These are phyloP conservation scores for Erythrobasidium yunnanense DNA, from an alignment of 768 basidiomycete species.

Conservation along the genomic window DNA sequence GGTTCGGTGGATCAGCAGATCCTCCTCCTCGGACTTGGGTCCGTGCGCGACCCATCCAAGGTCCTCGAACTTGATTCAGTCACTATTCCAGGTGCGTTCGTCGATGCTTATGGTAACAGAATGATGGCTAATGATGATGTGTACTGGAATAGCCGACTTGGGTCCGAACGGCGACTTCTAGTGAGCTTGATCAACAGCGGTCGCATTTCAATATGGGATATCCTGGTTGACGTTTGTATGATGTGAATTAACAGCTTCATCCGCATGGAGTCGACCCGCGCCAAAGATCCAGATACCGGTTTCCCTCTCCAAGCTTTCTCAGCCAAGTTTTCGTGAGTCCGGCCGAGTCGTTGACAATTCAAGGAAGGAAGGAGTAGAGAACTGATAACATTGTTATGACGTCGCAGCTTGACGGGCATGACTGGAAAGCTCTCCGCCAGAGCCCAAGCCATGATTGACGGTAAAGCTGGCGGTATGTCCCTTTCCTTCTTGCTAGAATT, in stretches of 20 bases:
- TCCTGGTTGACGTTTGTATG: neutral
- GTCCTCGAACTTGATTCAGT: conserved; percentile 5
- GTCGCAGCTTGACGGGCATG: conserved; percentile 9
- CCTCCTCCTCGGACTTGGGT: conserved; percentile 12
- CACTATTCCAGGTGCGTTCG: conserved; percentile 9
- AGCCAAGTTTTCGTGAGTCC: conserved; percentile 14
- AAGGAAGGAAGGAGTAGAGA: neutral
- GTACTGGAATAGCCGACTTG: neutral
- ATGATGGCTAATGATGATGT: neutral
- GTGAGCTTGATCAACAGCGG: neutral
- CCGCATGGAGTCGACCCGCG: conserved; percentile 1
- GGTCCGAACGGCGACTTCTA: conserved; percentile 20
- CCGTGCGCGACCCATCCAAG: neutral
- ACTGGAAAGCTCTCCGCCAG: conserved; percentile 1
- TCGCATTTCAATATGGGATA: neutral
- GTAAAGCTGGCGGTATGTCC: neutral
- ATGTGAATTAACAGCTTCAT: conserved; percentile 10
- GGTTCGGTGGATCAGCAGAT: conserved; percentile 7
- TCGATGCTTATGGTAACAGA: neutral
- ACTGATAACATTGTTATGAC: neutral
- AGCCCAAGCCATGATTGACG: neutral
- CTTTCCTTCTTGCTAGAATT: neutral
- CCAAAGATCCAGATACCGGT: conserved; percentile 18
- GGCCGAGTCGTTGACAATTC: neutral
- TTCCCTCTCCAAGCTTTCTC: conserved; percentile 25